Conservation (phyloP, 371 early-diverging fungal species). For the Lichtheimia corymbifera region DNA sequence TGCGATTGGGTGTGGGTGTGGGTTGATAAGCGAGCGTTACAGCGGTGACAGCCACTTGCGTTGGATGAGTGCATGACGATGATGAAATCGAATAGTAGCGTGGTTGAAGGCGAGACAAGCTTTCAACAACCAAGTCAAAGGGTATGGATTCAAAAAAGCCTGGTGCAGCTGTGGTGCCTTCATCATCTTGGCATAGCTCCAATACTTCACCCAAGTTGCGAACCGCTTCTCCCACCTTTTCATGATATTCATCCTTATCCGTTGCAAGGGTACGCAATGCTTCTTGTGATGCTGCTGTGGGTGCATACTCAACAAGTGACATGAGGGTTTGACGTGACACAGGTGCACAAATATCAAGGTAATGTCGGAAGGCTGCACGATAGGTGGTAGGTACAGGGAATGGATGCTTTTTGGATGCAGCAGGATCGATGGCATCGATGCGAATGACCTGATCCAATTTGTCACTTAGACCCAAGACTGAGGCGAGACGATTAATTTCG, state of each 20-base stretch:
- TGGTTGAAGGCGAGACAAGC: slow-evolving; percentile 79
- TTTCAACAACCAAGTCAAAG: slow-evolving; percentile 75
- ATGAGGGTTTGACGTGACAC: slow-evolving; percentile 67
- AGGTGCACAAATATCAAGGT: slow-evolving; percentile 83
- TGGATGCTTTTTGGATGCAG: slow-evolving; percentile 72
- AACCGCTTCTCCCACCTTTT: slow-evolving; percentile 59
- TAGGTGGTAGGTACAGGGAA: slow-evolving; percentile 91
- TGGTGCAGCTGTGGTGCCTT: slow-evolving; percentile 26
- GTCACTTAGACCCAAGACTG: slow-evolving; percentile 61
- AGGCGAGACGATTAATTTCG: slow-evolving; percentile 69
- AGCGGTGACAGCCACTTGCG: slow-evolving; percentile 79
- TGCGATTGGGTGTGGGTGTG: slow-evolving; percentile 41
- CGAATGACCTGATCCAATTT: slow-evolving; percentile 67
- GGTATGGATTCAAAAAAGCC: slow-evolving; percentile 52
- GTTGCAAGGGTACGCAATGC: slow-evolving; percentile 58
- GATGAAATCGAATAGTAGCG: slow-evolving; percentile 96
- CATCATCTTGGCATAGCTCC: slow-evolving; percentile 29
- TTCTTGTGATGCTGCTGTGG: slow-evolving; percentile 53
- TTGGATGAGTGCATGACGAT: slow-evolving; percentile 71
- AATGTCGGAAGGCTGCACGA: slow-evolving; percentile 85
- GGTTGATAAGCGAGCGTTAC: slow-evolving; percentile 84
- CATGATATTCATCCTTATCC: slow-evolving; percentile 75
- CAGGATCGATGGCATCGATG: slow-evolving; percentile 63
- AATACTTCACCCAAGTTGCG: slow-evolving; percentile 72
- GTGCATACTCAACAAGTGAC: slow-evolving; percentile 59